Conservation (phyloP, 164 flowering plant species). For the Aristolochia californica region DNA sequence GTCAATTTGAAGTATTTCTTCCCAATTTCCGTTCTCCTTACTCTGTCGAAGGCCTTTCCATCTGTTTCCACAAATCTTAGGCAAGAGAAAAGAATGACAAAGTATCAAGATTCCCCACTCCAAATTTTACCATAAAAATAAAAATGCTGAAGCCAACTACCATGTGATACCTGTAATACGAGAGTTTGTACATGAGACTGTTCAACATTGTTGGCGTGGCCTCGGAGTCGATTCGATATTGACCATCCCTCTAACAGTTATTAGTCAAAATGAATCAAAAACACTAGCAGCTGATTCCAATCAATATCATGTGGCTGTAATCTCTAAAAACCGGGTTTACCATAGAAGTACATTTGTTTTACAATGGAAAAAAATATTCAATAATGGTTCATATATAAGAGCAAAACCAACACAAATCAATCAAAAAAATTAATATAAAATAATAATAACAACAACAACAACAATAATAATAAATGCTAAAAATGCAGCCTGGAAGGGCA, state of each 20-base stretch:
- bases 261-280: not conserved
- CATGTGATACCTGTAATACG: slow-evolving; percentile 69
- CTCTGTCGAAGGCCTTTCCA: slow-evolving; percentile 90
- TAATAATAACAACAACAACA: no score
- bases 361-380: no score
- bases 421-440: no score
- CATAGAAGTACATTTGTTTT: no score
- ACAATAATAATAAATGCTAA: no score
- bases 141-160: not conserved
- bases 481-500: no score
- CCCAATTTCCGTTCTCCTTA: slow-evolving; percentile 90
- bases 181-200: slow-evolving; percentile 94
- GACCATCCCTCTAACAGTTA: slow-evolving; percentile 76
- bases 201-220: slow-evolving; percentile 98
- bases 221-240: slow-evolving; percentile 85
- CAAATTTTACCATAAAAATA: not conserved
- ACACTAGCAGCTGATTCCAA: not conserved
- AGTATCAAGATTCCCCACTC: not conserved
- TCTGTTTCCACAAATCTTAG: slow-evolving; percentile 90
- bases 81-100: slow-evolving; percentile 3
- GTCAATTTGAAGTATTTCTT: slow-evolving; percentile 87
- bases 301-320: not conserved
- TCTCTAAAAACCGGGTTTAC: no score
- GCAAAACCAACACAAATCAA: no score
- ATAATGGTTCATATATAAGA: no score